Evolutionary conservation across 139 green algal genomes (phyloP).

Genomic region (Chlamydomonas schloesseri): DNA sequence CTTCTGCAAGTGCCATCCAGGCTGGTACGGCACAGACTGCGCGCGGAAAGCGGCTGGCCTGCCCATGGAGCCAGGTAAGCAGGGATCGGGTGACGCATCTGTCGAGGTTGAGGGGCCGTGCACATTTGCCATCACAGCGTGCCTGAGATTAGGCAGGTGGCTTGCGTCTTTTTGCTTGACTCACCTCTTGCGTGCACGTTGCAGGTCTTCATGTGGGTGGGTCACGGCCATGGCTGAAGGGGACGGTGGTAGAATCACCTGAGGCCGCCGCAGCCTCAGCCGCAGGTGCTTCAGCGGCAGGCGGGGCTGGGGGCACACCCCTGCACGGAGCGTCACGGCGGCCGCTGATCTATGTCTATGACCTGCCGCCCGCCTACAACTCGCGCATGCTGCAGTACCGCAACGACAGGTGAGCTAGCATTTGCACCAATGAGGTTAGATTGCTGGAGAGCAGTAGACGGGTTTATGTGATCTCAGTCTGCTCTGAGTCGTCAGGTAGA

Average conservation of each 20-base stretch:
- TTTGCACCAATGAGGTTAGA: no score
- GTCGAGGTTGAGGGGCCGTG: no score
- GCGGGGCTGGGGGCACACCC: background rate
- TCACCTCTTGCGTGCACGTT: no score
- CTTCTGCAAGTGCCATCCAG: conserved; percentile 73
- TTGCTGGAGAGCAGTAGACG: no score
- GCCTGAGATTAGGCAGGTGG: no score
- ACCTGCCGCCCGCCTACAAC: conserved; percentile 54
- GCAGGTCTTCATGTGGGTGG: no score
- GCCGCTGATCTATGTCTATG: conserved; percentile 52
- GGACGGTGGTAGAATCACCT: background rate
- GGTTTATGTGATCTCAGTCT: no score
- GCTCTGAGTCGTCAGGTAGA: no score
- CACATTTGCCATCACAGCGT: no score
- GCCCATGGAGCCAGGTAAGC: conserved; percentile 39
- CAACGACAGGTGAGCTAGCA: conserved; percentile 43
- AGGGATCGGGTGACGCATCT: no score
- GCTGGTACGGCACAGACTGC: conserved; percentile 77
- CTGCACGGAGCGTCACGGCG: background rate
- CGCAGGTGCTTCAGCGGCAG: background rate
- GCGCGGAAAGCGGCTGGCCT: conserved; percentile 39
- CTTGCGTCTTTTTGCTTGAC: no score
- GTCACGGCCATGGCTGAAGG: conserved; percentile 1
- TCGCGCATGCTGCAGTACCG: conserved; percentile 75
- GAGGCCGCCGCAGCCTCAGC: conserved; percentile 1